These are phyloP conservation scores for Saccharomyces jurei DNA, from an alignment of 805 yeast genomes.

Conservation along the genomic window DNA sequence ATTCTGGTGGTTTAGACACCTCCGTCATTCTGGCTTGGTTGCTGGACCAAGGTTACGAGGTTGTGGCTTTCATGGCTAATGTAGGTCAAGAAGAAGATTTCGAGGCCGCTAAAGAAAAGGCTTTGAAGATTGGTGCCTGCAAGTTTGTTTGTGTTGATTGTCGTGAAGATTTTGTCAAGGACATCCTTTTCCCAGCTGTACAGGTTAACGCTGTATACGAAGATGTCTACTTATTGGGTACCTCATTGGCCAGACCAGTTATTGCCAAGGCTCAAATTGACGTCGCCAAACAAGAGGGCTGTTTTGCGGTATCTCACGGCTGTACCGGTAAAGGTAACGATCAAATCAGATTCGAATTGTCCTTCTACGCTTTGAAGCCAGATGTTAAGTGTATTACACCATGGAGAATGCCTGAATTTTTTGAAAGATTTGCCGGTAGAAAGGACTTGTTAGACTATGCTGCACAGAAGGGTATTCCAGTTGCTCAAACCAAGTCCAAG, in stretches of 20 bases:
- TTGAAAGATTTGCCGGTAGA: constrained; percentile 96
- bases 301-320: constrained; percentile 98
- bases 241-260: constrained; percentile 97
- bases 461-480: constrained; percentile 84
- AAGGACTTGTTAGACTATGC: constrained; percentile 92
- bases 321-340: constrained; percentile 99
- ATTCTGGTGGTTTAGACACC: constrained; percentile 98
- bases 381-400: constrained; percentile 96
- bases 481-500: constrained; percentile 94
- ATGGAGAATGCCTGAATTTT: constrained; percentile 96
- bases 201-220: constrained; percentile 97
- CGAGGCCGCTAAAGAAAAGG: constrained; percentile 93
- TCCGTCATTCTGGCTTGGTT: constrained; percentile 97
- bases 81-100: constrained; percentile 99
- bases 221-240: constrained; percentile 92
- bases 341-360: constrained; percentile 95
- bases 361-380: constrained; percentile 96
- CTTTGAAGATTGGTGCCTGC: constrained; percentile 93
- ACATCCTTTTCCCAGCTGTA: constrained; percentile 88
- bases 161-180: constrained; percentile 88
- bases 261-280: constrained; percentile 97
- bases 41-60: constrained; percentile 95
- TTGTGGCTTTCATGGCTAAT: constrained; percentile 95
- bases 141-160: constrained; percentile 92
- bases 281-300: constrained; percentile 94